A percentile compares a stretch with the other conserved stretches of the same genome.
Evolutionary conservation across 305 asterid species (phyloP).

Genomic region (Galium porrigens): DNA sequence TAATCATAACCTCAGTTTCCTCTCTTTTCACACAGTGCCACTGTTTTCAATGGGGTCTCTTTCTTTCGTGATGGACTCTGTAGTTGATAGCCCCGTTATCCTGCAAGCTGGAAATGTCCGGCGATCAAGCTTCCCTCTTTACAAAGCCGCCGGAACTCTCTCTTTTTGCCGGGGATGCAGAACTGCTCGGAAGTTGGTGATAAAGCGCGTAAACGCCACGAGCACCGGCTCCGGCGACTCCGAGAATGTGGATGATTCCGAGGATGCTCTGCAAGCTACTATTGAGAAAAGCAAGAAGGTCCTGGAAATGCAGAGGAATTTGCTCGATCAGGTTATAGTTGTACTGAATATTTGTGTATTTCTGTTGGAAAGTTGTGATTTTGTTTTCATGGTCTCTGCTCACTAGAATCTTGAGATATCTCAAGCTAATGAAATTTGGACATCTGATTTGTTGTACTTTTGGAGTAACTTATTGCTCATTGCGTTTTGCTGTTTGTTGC

Average conservation of each 20-base stretch:
- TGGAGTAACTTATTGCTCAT: neutral
- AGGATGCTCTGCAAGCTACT: conserved; percentile 53
- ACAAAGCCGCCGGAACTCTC: conserved; percentile 25
- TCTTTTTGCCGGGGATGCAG: conserved; percentile 29
- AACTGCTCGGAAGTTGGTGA: conserved; percentile 25
- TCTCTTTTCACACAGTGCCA: conserved; percentile 16
- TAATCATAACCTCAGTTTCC: conserved; percentile 14
- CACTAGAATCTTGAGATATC: too few species aligned
- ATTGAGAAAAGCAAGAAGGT: conserved; percentile 68
- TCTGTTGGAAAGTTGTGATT: neutral
- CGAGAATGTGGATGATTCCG: conserved; percentile 33
- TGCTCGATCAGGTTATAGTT: conserved; percentile 49
- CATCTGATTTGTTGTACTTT: neutral
- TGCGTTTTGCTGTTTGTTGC: conserved; percentile 15
- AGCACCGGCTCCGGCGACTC: conserved; percentile 29
- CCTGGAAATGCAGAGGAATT: conserved; percentile 50
- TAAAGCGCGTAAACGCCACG: conserved; percentile 32
- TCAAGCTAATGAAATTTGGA: neutral
- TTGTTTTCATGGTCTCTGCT: neutral
- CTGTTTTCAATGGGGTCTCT: conserved; percentile 49
- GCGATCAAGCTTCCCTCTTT: conserved; percentile 30
- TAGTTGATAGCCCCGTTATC: conserved; percentile 35
- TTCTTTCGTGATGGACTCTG: conserved; percentile 27
- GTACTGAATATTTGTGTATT: neutral
- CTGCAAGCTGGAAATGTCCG: conserved; percentile 22